Evolutionary conservation across 257 asterid species (phyloP).

Genomic region (Ilex asprella): DNA sequence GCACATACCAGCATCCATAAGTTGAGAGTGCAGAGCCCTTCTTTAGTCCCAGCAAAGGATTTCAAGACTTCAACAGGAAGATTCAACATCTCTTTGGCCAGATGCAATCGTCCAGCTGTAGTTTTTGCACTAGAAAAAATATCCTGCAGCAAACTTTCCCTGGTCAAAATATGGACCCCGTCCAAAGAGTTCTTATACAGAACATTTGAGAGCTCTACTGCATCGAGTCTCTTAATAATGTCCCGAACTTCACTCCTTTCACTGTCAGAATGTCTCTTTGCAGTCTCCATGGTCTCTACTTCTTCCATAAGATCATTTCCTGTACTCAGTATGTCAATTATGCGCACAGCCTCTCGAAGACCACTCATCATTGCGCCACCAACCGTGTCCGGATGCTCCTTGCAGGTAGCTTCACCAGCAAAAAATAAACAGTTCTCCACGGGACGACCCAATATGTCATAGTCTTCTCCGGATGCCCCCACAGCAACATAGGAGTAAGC

Average conservation of each 20-base stretch:
- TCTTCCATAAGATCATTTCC: conserved; percentile 84
- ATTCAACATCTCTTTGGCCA: conserved; percentile 76
- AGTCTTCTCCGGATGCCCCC: conserved; percentile 98
- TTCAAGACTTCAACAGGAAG: conserved; percentile 86
- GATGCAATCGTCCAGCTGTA: conserved; percentile 79
- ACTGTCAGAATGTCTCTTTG: conserved; percentile 61
- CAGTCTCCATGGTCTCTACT: conserved; percentile 84
- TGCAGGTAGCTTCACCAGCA: conserved; percentile 99
- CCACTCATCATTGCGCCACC: conserved; percentile 99
- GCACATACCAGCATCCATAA: conserved; percentile 82
- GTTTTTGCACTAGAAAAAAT: conserved; percentile 81
- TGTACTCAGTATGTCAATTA: conserved; percentile 58
- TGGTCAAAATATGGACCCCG: conserved; percentile 40
- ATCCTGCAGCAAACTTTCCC: conserved; percentile 66
- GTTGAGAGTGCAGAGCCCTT: conserved; percentile 81
- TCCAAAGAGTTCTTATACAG: conserved; percentile 55
- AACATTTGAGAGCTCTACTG: conserved; percentile 56
- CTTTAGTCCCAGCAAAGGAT: conserved; percentile 88
- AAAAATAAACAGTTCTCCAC: conserved; percentile 86
- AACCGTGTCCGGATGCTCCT: conserved; percentile 99
- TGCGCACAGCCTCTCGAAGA: conserved; percentile 92
- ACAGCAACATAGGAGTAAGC: conserved; percentile 99
- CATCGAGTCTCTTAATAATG: conserved; percentile 69
- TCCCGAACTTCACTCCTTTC: conserved; percentile 85
- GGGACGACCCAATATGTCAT: conserved; percentile 91